Percentiles rank a stretch among this genome's conserved stretches.
Evolutionary conservation across 768 basidiomycete species (phyloP).

Genomic region (Xanthoconium stramineum): DNA sequence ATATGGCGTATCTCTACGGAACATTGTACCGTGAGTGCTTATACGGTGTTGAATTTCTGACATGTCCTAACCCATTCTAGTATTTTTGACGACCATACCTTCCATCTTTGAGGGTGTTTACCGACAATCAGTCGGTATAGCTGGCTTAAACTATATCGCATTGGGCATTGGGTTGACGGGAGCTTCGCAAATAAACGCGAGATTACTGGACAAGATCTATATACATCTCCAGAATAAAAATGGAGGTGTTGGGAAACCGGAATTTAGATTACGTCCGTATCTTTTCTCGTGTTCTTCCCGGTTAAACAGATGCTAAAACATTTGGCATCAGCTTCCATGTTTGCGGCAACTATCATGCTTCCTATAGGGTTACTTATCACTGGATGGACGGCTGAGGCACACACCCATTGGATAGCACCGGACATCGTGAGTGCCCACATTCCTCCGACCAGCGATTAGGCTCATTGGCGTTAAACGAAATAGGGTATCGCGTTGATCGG

Average conservation of each 20-base stretch:
- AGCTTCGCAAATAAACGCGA: conserved; percentile 54
- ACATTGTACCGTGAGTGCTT: conserved; percentile 48
- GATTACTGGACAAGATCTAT: conserved; percentile 54
- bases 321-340: conserved; percentile 46
- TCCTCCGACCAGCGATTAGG: too few relatives aligned
- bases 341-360: conserved; percentile 55
- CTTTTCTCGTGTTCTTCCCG: background rate
- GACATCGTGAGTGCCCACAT: conserved; percentile 49
- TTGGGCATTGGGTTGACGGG: conserved; percentile 59
- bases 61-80: conserved; percentile 31
- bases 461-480: background rate
- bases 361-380: conserved; percentile 66
- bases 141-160: conserved; percentile 68
- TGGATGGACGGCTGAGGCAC: conserved; percentile 64
- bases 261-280: conserved; percentile 47
- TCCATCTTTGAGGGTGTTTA: conserved; percentile 56
- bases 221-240: conserved; percentile 48
- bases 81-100: conserved; percentile 66
- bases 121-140: conserved; percentile 51
- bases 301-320: background rate
- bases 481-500: conserved; percentile 60
- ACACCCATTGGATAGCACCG: conserved; percentile 65
- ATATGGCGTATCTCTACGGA: conserved; percentile 71
- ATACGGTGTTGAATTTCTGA: background rate
- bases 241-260: conserved; percentile 52